These are phyloP conservation scores for Nephelium lappaceum DNA, from an alignment of 345 rosid genomes.

Conservation along the genomic window DNA sequence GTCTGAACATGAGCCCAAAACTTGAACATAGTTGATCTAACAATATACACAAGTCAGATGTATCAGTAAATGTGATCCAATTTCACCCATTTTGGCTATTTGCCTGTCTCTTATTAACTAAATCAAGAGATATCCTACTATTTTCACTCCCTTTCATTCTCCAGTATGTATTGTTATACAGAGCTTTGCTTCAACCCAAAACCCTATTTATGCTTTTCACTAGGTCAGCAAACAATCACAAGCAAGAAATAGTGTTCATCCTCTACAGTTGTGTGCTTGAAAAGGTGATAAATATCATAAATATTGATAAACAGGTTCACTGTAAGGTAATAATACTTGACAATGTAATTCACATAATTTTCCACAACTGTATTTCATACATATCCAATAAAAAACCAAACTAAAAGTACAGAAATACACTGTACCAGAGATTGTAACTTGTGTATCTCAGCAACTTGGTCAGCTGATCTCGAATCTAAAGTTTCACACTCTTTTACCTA, in stretches of 20 bases:
- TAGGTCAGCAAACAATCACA: not conserved
- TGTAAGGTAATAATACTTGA: not conserved
- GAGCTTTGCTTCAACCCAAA: not conserved
- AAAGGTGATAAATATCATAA: constrained; percentile 3
- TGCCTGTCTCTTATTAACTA: not conserved
- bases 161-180: not conserved
- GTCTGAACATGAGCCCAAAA: constrained; percentile 2
- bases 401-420: constrained; percentile 19
- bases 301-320: not conserved
- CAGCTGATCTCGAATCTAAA: constrained; percentile 56
- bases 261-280: not conserved
- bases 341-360: not conserved
- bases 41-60: not conserved
- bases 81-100: not conserved
- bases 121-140: not conserved
- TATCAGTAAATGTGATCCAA: not conserved
- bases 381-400: constrained; percentile 16
- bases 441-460: constrained; percentile 61
- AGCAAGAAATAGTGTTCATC: not conserved
- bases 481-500: constrained; percentile 73
- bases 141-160: not conserved
- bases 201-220: not conserved
- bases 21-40: not conserved
- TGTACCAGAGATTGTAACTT: constrained; percentile 76
- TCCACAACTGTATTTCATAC: constrained; percentile 2